These are phyloP conservation scores for Aegilops tauschii DNA, from an alignment of 176 grass and related monocot genomes.

Conservation along the genomic window DNA sequence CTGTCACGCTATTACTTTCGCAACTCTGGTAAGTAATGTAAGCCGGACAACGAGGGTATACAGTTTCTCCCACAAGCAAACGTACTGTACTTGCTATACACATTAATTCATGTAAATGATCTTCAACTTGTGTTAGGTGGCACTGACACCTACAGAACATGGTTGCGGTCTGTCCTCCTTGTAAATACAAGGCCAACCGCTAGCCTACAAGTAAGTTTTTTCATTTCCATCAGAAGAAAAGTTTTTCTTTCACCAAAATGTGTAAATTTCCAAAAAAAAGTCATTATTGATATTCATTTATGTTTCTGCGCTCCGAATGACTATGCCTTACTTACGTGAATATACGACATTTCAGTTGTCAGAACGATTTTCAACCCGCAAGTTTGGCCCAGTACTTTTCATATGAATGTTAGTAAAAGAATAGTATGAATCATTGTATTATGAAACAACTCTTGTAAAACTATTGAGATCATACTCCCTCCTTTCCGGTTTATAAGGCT, in stretches of 20 bases:
- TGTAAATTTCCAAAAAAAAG: not conserved
- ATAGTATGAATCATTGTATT: not conserved
- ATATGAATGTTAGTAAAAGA: not conserved
- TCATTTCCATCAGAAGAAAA: not conserved
- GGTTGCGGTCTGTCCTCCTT: constrained; percentile 50
- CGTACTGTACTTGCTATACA: not conserved
- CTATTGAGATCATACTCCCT: not conserved
- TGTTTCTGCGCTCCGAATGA: not conserved
- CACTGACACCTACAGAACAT: not conserved
- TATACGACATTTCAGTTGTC: no score
- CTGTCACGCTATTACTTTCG: not conserved
- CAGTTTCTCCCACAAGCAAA: not conserved
- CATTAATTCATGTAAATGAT: not conserved
- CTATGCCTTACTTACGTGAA: not conserved
- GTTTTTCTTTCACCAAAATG: not conserved
- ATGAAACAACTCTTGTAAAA: not conserved
- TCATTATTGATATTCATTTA: not conserved
- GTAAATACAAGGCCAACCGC: constrained; percentile 46
- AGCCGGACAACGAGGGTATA: no score
- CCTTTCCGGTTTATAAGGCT: no score
- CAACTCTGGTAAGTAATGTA: not conserved
- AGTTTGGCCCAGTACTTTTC: not conserved
- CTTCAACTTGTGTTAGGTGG: not conserved
- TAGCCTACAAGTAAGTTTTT: constrained; percentile 49
- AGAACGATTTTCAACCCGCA: no score